Percentiles rank a stretch among this genome's conserved stretches.
phyloP scores from a whole-genome alignment of 2,329 filamentous ascomycete species.

The Colletotrichum lupini region DNA sequence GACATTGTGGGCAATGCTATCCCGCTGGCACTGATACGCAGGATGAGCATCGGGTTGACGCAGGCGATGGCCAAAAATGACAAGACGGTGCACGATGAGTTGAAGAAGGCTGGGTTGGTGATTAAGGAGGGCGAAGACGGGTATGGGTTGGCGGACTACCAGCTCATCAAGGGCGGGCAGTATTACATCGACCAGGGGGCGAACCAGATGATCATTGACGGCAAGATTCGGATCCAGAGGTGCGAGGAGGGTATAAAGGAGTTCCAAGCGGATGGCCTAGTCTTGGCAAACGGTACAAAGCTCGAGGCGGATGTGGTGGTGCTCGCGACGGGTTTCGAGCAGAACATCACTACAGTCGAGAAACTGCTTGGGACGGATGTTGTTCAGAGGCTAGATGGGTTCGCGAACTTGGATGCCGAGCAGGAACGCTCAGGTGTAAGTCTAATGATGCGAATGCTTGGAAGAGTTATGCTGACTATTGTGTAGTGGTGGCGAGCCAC shows the following conservation, averaged over 20 bases:
- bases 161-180: conserved; percentile 50
- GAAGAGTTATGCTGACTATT: background rate
- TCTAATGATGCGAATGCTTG: background rate
- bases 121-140: conserved; percentile 49
- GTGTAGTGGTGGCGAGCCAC: conserved; percentile 50
- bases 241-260: conserved; percentile 44
- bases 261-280: conserved; percentile 42
- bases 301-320: conserved; percentile 54
- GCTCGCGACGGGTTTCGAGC: conserved; percentile 54
- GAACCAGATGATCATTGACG: conserved; percentile 51
- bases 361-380: conserved; percentile 50
- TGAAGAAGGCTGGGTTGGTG: conserved; percentile 57
- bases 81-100: conserved; percentile 53
- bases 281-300: conserved; percentile 46
- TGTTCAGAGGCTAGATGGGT: conserved; percentile 45
- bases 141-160: conserved; percentile 48
- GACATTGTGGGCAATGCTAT: conserved; percentile 59
- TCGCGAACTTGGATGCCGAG: conserved; percentile 52
- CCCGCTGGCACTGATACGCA: conserved; percentile 58
- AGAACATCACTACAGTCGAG: conserved; percentile 48
- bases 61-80: conserved; percentile 53
- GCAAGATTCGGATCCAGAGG: conserved; percentile 50
- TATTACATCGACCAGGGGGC: conserved; percentile 57
- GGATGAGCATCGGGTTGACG: conserved; percentile 54
- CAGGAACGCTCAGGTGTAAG: conserved; percentile 41